These are phyloP conservation scores for Vigna trinervia DNA, from an alignment of 306 rosid species.

Conservation along the genomic window DNA sequence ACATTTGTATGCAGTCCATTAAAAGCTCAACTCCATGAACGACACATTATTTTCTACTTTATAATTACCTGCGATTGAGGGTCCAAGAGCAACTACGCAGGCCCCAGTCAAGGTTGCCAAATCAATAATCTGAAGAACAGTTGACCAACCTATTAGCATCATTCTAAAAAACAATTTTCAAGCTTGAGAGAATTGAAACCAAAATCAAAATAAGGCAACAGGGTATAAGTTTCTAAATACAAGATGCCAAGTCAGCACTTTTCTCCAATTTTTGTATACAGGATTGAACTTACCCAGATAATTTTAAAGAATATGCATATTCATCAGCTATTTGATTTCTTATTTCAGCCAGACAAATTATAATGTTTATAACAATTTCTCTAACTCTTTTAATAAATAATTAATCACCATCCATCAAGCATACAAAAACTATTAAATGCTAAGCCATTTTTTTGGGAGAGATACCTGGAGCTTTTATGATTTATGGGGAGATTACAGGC, in stretches of 20 bases:
- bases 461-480: slow-evolving; percentile 3
- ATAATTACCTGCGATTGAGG: slow-evolving; percentile 85
- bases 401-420: not conserved
- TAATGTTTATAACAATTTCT: slow-evolving; percentile 19
- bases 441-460: not conserved
- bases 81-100: slow-evolving; percentile 89
- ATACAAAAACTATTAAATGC: slow-evolving; percentile 9
- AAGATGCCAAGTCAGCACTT: slow-evolving; percentile 22
- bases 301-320: slow-evolving; percentile 16
- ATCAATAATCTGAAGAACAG: slow-evolving; percentile 77
- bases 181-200: slow-evolving; percentile 23
- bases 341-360: slow-evolving; percentile 7
- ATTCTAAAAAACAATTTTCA: slow-evolving; percentile 35
- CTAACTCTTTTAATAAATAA: slow-evolving; percentile 4
- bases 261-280: not conserved
- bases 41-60: slow-evolving; percentile 1
- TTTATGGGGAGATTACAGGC: slow-evolving; percentile 20
- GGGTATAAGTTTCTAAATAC: slow-evolving; percentile 10
- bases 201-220: slow-evolving; percentile 6
- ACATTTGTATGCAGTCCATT: not conserved
- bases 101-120: slow-evolving; percentile 98
- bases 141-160: slow-evolving; percentile 45
- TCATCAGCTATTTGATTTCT: slow-evolving; percentile 1
- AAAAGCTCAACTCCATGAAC: not conserved
- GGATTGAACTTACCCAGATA: slow-evolving; percentile 22